Percentiles rank a stretch among this genome's conserved stretches.
These are phyloP conservation scores for Metschnikowia noctiluminum DNA, from an alignment of 805 yeast species.

Conservation along the genomic window DNA sequence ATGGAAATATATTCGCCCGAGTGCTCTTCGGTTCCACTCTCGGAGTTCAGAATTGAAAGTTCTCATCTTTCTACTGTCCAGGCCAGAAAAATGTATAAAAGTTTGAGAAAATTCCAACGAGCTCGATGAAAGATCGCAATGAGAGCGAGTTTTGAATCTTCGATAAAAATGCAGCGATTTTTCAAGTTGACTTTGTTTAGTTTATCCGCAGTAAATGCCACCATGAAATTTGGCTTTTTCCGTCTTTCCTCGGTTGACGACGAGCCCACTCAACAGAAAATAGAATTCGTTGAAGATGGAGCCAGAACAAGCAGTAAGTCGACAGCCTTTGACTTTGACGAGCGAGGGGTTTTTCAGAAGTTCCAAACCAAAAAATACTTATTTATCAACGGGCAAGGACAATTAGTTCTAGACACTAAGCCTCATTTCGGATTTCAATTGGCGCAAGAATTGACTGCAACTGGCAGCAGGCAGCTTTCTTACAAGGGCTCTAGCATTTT, in stretches of 20 bases:
- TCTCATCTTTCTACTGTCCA: too few species aligned
- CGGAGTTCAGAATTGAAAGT: too few species aligned
- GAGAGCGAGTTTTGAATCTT: too few species aligned
- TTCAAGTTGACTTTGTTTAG: neutral
- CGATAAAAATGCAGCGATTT: neutral
- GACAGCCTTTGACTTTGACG: slow-evolving; percentile 1
- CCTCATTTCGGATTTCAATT: neutral
- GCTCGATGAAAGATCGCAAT: too few species aligned
- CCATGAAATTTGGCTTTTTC: neutral
- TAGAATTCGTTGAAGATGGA: neutral
- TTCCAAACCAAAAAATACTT: neutral
- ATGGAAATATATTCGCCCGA: too few species aligned
- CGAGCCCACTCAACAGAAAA: neutral
- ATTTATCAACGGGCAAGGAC: neutral
- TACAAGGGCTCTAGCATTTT: neutral
- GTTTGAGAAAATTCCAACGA: too few species aligned
- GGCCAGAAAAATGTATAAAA: too few species aligned
- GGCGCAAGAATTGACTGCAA: neutral
- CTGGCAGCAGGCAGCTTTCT: neutral
- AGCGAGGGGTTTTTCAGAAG: neutral
- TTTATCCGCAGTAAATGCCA: neutral
- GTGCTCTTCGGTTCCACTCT: too few species aligned
- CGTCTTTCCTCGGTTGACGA: neutral
- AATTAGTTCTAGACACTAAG: neutral
- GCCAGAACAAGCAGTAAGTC: neutral